Conservation (phyloP, 352 stramenopile species). For the Phytophthora melonis region DNA sequence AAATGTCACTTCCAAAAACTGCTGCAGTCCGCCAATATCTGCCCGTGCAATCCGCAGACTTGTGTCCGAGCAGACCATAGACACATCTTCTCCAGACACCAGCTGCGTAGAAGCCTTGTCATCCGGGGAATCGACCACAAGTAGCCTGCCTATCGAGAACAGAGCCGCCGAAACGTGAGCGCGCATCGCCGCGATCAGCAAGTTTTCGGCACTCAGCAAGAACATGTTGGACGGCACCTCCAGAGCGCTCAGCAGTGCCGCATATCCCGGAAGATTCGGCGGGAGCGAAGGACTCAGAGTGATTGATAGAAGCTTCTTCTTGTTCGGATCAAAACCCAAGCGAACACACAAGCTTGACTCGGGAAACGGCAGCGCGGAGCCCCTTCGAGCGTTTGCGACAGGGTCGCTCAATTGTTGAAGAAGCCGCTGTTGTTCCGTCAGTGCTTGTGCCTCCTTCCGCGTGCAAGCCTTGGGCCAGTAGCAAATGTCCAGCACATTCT, state of each 20-base stretch:
- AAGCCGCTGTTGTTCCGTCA: constrained; percentile 72
- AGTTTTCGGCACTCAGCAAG: constrained; percentile 74
- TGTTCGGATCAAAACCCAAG: constrained; percentile 64
- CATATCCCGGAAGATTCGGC: constrained; percentile 66
- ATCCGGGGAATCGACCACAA: constrained; percentile 76
- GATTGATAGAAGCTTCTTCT: constrained; percentile 71
- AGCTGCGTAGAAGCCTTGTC: constrained; percentile 62
- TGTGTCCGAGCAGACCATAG: constrained; percentile 63
- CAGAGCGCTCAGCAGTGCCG: constrained; percentile 62
- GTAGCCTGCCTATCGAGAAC: constrained; percentile 74
- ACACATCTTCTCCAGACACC: constrained; percentile 76
- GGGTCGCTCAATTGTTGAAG: constrained; percentile 66
- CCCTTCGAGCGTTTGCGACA: constrained; percentile 26
- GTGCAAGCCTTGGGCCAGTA: constrained; percentile 84
- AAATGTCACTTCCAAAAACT: constrained; percentile 86
- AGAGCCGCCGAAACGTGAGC: constrained; percentile 77
- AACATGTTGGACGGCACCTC: constrained; percentile 84
- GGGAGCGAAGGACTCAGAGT: constrained; percentile 72
- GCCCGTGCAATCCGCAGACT: constrained; percentile 71
- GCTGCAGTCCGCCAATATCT: constrained; percentile 80
- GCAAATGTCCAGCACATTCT: constrained; percentile 83
- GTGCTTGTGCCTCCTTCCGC: constrained; percentile 55
- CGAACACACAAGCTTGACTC: constrained; percentile 80
- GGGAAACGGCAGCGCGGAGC: constrained; percentile 52
- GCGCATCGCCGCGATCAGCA: constrained; percentile 81